These are phyloP conservation scores for Blakeslea trispora DNA, from an alignment of 371 early-diverging fungal genomes.

Conservation along the genomic window DNA sequence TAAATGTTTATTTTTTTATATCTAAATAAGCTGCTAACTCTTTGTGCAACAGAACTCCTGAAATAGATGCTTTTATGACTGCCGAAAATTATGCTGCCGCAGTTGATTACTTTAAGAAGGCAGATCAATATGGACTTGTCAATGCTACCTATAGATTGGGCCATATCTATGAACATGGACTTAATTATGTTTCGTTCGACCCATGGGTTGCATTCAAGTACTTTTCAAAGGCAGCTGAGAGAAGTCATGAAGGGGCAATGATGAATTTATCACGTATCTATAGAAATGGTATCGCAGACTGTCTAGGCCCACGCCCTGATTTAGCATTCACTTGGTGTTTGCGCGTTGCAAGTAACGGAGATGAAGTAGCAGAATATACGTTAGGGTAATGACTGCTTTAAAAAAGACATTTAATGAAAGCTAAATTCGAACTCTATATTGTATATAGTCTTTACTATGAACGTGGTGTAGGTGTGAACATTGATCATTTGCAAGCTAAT, in stretches of 20 bases:
- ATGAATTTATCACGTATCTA: conserved; percentile 35
- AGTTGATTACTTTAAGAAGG: conserved; percentile 35
- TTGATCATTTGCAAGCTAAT: conserved; percentile 23
- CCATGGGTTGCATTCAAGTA: conserved; percentile 30
- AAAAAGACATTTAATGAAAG: no score
- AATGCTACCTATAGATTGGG: conserved; percentile 37
- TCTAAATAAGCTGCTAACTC: not conserved
- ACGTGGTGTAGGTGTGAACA: conserved; percentile 26
- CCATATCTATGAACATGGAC: conserved; percentile 24
- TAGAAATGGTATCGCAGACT: conserved; percentile 34
- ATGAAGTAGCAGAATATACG: conserved; percentile 37
- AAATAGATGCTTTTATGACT: conserved; percentile 9
- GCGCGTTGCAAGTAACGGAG: conserved; percentile 35
- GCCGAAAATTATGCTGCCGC: conserved; percentile 16
- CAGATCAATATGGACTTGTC: conserved; percentile 23
- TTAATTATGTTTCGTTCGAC: conserved; percentile 17
- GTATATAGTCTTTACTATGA: conserved; percentile 35
- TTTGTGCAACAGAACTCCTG: not conserved
- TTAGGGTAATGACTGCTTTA: conserved; percentile 46
- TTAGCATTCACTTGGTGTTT: conserved; percentile 46
- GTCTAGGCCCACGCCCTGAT: conserved; percentile 24
- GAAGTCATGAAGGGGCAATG: conserved; percentile 38
- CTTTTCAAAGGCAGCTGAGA: conserved; percentile 41
- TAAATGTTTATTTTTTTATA: conserved; percentile 6
- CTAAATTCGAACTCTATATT: no score